These are phyloP conservation scores for Boletus sp. DNA, from an alignment of 768 basidiomycete species.

Conservation along the genomic window DNA sequence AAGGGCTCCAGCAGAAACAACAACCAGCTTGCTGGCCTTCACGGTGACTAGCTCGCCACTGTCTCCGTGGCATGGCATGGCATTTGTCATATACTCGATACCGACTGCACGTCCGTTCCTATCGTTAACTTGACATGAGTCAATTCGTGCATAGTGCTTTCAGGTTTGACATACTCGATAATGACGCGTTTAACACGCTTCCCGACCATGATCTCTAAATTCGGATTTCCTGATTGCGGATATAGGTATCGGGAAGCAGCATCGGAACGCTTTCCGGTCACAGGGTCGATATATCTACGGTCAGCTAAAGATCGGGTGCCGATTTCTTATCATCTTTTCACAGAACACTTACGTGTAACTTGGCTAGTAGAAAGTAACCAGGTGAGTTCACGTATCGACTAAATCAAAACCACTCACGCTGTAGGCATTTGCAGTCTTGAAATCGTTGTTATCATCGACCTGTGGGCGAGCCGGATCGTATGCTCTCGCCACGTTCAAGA, in stretches of 20 bases:
- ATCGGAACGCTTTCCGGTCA: constrained; percentile 35
- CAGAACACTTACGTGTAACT: constrained; percentile 10
- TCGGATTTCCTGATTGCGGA: constrained; percentile 25
- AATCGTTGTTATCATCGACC: constrained; percentile 47
- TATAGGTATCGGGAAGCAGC: constrained; percentile 37
- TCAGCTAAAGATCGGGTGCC: too few species aligned
- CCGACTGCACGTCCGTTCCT: constrained; percentile 37
- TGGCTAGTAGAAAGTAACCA: constrained; percentile 3
- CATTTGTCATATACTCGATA: constrained; percentile 33
- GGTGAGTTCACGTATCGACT: not conserved
- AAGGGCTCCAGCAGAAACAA: constrained; percentile 52
- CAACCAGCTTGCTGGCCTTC: constrained; percentile 38
- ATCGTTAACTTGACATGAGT: not conserved
- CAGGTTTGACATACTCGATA: not conserved
- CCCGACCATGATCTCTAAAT: constrained; percentile 32
- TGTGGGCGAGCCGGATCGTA: constrained; percentile 46
- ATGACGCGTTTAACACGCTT: constrained; percentile 2
- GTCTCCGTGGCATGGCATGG: constrained; percentile 18
- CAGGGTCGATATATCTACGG: constrained; percentile 50
- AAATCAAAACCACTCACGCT: constrained; percentile 14
- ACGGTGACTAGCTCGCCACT: constrained; percentile 14
- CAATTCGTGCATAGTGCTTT: not conserved
- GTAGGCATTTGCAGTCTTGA: constrained; percentile 29
- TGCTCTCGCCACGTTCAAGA: constrained; percentile 41
- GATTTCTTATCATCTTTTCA: not conserved